Percentiles rank a stretch among this genome's conserved stretches.
Conservation (phyloP, 768 basidiomycete genomes). For the Chalciporus sphaerocephalus region DNA sequence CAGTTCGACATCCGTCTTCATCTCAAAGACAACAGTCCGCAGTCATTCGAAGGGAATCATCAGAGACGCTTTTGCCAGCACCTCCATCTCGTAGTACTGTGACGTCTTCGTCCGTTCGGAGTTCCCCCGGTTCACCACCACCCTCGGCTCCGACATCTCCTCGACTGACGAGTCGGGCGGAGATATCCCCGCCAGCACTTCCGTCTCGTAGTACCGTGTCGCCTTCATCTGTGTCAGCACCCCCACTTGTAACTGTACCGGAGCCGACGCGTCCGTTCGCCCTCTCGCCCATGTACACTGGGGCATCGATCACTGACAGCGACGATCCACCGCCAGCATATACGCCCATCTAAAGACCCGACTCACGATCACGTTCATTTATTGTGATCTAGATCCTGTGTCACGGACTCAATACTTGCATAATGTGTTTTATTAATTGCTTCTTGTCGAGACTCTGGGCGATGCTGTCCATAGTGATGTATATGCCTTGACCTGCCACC, state of each 20-base stretch:
- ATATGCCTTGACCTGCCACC: too few relatives aligned
- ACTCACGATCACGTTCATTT: not conserved
- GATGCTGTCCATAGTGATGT: too few relatives aligned
- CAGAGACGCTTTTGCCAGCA: too few relatives aligned
- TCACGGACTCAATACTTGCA: not conserved
- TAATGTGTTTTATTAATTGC: too few relatives aligned
- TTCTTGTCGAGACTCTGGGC: too few relatives aligned
- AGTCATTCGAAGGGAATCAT: not conserved
- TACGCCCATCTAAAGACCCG: conserved; percentile 16
- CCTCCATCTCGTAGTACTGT: too few relatives aligned
- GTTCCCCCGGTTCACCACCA: too few relatives aligned
- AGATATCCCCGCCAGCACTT: not conserved
- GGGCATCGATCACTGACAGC: not conserved
- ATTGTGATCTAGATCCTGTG: not conserved
- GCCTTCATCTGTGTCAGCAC: too few relatives aligned
- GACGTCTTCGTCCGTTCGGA: too few relatives aligned
- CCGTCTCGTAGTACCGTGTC: not conserved
- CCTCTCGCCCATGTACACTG: conserved; percentile 13
- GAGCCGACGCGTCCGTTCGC: conserved; percentile 1
- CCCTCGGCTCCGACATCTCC: not conserved
- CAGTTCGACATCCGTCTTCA: not conserved
- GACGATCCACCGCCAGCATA: conserved; percentile 28
- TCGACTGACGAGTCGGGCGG: not conserved
- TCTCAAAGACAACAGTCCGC: not conserved
- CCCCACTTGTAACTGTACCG: too few relatives aligned